Evolutionary conservation across 805 yeast species (phyloP), one percentile per base, ranked within the genome.

Genomic region (Kluyveromyces dobzhanskii): DNA sequence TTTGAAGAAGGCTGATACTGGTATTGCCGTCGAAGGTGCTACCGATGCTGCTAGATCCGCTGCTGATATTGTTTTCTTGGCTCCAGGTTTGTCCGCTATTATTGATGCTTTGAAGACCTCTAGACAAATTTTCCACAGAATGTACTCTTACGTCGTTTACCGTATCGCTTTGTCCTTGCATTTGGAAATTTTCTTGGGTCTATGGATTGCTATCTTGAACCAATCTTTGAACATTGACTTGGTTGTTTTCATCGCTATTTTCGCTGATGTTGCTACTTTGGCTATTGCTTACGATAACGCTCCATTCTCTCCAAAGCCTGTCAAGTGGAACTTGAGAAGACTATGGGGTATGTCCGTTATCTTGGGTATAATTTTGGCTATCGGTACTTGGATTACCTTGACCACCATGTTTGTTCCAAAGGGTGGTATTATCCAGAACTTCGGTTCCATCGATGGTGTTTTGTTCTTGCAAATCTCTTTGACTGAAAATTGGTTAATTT

Each of bases 21-120:
- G 97, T 81, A 87, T 87, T 75, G 96, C 97, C 62, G 95, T 86
- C 67, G 95, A 86, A 75, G 95, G 95, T 80, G 88, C 95, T 60
- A 83, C 95, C 56, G 95, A 85, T 73, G 90, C 94, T 68, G 95
- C 95, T 54, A 80, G 92, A 75, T 85, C 94, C 59, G 95, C 95
- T 70, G 88, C 95, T 60, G 95, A 85, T 73, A 85, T 85, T 70
- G 95, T 85, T 65, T 85, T 85, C 83, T 73, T 85, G 57, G 94
- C 94, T 56, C 94, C 94, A 53, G 94, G 94, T 84, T 76, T 85
- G 63, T 82, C 92, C 70, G 92, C 95, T 59, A 85, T 85, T 65
- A 85, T 85, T 69, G 94, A 85, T 71, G 90, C 94, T 59, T 72
- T 85, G 62, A 87, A 87, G 80, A 86, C 95, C 59, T 85, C 95